phyloP scores from a whole-genome alignment of 2,329 filamentous ascomycete genomes.

The Epichloe sibirici region DNA sequence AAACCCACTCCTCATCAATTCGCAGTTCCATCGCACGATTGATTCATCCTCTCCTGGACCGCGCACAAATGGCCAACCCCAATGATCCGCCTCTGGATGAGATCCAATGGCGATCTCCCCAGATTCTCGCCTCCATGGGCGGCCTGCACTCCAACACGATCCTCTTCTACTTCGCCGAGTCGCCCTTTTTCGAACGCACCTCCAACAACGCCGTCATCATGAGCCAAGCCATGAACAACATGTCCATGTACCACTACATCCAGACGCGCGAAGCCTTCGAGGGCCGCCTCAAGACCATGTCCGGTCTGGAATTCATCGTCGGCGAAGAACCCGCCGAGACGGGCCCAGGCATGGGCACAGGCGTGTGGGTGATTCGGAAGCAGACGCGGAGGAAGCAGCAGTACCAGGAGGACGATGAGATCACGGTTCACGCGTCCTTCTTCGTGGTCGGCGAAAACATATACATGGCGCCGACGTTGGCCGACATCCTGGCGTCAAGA shows the following conservation, averaged over 20 bases:
- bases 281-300: constrained; percentile 49
- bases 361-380: constrained; percentile 59
- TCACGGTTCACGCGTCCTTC: constrained; percentile 47
- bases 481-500: constrained; percentile 45
- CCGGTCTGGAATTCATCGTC: constrained; percentile 54
- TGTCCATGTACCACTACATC: constrained; percentile 43
- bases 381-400: constrained; percentile 48
- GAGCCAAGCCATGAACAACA: constrained; percentile 50
- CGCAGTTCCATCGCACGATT: neutral
- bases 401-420: constrained; percentile 42
- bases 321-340: constrained; percentile 53
- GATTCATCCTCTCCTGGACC: neutral
- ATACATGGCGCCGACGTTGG: constrained; percentile 51
- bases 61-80: constrained; percentile 28
- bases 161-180: constrained; percentile 55
- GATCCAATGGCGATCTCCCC: constrained; percentile 51
- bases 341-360: constrained; percentile 51
- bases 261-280: constrained; percentile 53
- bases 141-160: constrained; percentile 53
- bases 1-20: neutral
- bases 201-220: constrained; percentile 55
- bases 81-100: constrained; percentile 49
- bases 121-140: constrained; percentile 35
- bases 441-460: constrained; percentile 55
- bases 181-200: constrained; percentile 55